Evolutionary conservation across 2,329 filamentous ascomycete species (phyloP).

Genomic region (Colletotrichum musae): DNA sequence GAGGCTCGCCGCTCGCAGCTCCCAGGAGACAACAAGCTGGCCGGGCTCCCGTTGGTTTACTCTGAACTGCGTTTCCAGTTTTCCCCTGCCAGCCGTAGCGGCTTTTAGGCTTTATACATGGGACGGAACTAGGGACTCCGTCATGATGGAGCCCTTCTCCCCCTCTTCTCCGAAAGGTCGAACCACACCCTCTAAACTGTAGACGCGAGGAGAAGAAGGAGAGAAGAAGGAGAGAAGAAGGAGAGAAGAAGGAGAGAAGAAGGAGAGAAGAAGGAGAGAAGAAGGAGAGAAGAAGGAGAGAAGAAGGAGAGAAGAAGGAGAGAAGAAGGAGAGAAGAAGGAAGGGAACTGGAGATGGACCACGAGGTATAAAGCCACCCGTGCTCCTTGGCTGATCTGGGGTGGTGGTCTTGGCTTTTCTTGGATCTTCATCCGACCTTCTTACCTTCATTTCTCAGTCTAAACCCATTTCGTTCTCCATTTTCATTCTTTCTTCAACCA

Average conservation of each 20-base stretch:
- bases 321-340: neutral
- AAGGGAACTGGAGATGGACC: neutral
- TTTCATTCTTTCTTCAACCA: constrained; percentile 21
- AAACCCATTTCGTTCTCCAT: constrained; percentile 1
- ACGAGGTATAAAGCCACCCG: constrained; percentile 26
- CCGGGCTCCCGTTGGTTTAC: neutral
- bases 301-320: constrained; percentile 1
- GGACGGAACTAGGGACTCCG: constrained; percentile 28
- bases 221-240: neutral
- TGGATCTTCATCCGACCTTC: constrained; percentile 34
- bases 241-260: neutral
- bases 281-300: neutral
- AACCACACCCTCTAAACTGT: constrained; percentile 15
- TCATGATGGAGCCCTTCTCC: constrained; percentile 13
- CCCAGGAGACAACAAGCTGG: neutral
- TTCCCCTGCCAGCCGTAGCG: constrained; percentile 3
- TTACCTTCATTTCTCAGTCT: constrained; percentile 34
- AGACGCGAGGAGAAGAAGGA: constrained; percentile 8
- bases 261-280: neutral
- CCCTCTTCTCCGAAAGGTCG: neutral
- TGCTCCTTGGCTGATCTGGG: constrained; percentile 7
- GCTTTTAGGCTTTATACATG: constrained; percentile 25
- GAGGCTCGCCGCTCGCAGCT: neutral
- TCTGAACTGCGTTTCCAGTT: neutral
- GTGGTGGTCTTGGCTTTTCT: constrained; percentile 17